Conservation (phyloP, 345 rosid species). For the Citropsis articulata region DNA sequence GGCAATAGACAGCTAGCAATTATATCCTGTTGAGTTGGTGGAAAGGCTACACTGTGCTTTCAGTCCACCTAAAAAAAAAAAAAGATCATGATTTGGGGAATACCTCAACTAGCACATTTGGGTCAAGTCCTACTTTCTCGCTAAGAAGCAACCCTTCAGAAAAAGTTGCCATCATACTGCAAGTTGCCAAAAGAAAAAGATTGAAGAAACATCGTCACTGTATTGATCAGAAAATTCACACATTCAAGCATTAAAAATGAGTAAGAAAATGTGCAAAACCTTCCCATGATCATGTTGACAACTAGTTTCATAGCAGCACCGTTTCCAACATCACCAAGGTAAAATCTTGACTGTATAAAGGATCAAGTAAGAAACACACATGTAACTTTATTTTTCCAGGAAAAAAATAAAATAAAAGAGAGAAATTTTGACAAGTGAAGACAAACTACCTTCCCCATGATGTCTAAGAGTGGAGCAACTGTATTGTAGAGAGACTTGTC, state of each 20-base stretch:
- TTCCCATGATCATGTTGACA: constrained; percentile 98
- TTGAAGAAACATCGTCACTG: neutral
- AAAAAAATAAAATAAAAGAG: neutral
- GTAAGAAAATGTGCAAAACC: constrained; percentile 36
- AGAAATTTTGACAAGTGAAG: neutral
- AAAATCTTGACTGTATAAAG: constrained; percentile 77
- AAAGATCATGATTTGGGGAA: neutral
- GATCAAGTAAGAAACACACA: neutral
- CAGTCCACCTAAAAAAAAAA: constrained; percentile 8
- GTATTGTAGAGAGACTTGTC: constrained; percentile 65
- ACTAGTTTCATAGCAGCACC: constrained; percentile 98
- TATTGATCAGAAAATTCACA: constrained; percentile 5
- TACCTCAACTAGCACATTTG: constrained; percentile 68
- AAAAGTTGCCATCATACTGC: constrained; percentile 95
- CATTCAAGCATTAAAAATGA: neutral
- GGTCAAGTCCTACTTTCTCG: constrained; percentile 88
- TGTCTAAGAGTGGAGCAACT: constrained; percentile 67
- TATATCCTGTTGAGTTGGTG: neutral
- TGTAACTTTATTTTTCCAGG: neutral
- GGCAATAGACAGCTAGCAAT: neutral
- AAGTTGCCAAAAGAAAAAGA: neutral
- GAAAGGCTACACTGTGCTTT: neutral
- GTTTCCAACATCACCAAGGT: constrained; percentile 87
- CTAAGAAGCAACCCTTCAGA: constrained; percentile 85
- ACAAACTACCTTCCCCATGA: constrained; percentile 81